Base-by-base conservation (phyloP, 1,284 basidiomycete genomes). In the Marasmius oreades region DNA sequence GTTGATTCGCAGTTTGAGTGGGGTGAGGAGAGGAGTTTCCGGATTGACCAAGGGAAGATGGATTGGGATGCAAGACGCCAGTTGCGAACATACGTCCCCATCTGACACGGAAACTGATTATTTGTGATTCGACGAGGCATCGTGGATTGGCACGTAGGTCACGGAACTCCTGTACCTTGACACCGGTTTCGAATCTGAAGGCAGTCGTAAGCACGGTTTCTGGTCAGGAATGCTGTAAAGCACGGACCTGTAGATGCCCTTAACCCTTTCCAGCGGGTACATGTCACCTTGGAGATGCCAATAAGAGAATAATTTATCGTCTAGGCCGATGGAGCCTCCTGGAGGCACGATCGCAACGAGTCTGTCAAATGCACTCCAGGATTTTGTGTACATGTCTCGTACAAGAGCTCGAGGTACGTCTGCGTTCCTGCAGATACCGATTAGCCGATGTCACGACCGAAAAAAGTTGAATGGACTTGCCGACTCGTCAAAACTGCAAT, bases 341-440 rank as follows among this genome's bases (percentile, higher is more conserved):
- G 90, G 90, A 14, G 91, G 89, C 0, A 93, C 90, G 61, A 93
- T 91, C 1, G 88, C 89, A 3, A 90, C 85, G 4, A 93, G 77
- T 18, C 91, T 82, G 67, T 91, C 88, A 63, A 93, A 93, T 3
- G 90, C 90, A 65, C 86, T 89, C 91, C 91, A 93, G 56, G 87
- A 90, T 70, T 93, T 93, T 43, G 89, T 92, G 67, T 93, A 93
- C 86, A 92, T 88, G 64, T 93, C 90, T 56, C 90, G 83, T 23
- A 91, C 88, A 26, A 93, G 79, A 1, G 88, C 86, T 46, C 91
- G 81, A 7, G 90, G 89, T n/a, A 91, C 84, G 63, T 92, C 91
- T 8, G 88, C 88, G 66, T 92, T 92, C 67, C 88, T 86, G 63
- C n/a, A 56, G 28, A 44, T 42, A 12, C 28, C 22, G 34, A 47